Percentiles rank a stretch among this genome's conserved stretches.
Conservation (phyloP, 2,329 filamentous ascomycete genomes). For the Xylaria polymorpha region DNA sequence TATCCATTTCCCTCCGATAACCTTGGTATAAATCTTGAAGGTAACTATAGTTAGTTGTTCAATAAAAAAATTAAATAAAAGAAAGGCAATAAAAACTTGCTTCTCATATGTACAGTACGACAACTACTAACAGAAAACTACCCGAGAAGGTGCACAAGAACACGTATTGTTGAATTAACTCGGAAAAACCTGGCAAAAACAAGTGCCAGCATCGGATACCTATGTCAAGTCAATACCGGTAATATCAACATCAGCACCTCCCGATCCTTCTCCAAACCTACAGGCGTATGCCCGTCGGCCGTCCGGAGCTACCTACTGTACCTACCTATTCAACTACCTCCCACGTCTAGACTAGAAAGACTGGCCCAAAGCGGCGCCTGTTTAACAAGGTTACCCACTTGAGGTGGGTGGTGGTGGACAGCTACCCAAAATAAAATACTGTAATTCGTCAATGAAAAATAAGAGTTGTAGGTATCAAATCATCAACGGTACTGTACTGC, state of each 20-base stretch:
- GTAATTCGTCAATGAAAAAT: too few species aligned
- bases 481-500: too few species aligned
- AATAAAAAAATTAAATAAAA: too few species aligned
- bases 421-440: too few species aligned
- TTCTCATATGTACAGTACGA: neutral
- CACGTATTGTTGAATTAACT: neutral
- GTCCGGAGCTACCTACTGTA: neutral
- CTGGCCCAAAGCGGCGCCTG: too few species aligned
- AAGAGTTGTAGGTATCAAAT: too few species aligned
- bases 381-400: too few species aligned
- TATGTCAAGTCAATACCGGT: neutral
- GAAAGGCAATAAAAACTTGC: neutral
- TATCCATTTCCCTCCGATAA: neutral
- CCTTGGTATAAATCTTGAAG: neutral
- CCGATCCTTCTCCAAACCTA: neutral
- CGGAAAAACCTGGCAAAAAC: neutral
- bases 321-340: neutral
- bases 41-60: too few species aligned
- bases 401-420: too few species aligned
- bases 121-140: neutral
- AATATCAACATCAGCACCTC: neutral
- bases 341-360: neutral
- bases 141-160: neutral
- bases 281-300: slow-evolving; percentile 3
- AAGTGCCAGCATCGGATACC: neutral